Evolutionary conservation across 257 asterid species (phyloP), one percentile per base, ranked within the genome.

Genomic region (Plectranthus barbatus): DNA sequence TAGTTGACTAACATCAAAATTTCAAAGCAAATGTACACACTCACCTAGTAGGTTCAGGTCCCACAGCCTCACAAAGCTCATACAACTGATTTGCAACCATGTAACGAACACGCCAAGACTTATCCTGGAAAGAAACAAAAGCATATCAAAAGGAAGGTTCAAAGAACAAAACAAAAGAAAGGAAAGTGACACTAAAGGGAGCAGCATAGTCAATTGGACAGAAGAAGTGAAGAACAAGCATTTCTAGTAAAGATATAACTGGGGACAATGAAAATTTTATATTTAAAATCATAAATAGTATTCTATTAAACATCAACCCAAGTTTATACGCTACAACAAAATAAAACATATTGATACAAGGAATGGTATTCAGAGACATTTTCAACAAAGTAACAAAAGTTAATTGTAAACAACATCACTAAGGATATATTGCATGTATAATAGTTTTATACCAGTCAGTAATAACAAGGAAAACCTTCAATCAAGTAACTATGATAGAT

Each of bases 101-200:
- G 78, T 89, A 92, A 14, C 99, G 90, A 29, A 92, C 99, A 69
- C 99, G 99, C 99, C 99, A 92, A 48, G 99, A 92, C 75, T 92
- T 92, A 72, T 92, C 99, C 99, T 89, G 88, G 74, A 69, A 26
- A 36, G 4, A 34, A 56, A 13, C 60, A 48, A 55, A 4, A 9
- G 6, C 4, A 26, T 26, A 55, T 64, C 40, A 62, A 42, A 29
- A 10, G 12, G 14, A 45, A 21, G 33, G 40, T 42, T 31, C 6
- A 26, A 1, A 26, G 2, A 26, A 26, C 7, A 24, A 14, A n/a
- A n/a, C n/a, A n/a, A n/a, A n/a, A 18, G 7, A 53, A 42, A 17
- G 10, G 3, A 15, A 13, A 21, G 2, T 18, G 19, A n/a, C 7
- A 60, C 31, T 8, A 7, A 62, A 61, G n/a, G 17, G 40, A 61